These are phyloP conservation scores for Aspergillus avenaceus DNA, from an alignment of 495 filamentous ascomycete species.

Conservation along the genomic window DNA sequence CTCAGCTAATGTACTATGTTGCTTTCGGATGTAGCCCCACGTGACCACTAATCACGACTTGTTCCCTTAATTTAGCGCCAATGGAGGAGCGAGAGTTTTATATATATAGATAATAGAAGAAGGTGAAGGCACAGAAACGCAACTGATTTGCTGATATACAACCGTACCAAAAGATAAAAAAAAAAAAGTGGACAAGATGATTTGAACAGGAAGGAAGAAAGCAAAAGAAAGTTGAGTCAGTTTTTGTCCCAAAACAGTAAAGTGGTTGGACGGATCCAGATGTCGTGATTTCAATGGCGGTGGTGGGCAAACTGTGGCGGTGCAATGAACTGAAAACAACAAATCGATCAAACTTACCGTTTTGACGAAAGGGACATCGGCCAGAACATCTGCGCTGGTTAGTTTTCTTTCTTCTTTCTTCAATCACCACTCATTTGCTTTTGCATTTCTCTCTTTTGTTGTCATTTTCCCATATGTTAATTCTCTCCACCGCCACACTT, in stretches of 20 bases:
- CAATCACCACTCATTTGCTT: no score
- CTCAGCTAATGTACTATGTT: slow-evolving; percentile 16
- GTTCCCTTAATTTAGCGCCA: neutral
- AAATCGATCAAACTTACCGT: neutral
- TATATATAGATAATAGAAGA: neutral
- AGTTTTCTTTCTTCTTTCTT: no score
- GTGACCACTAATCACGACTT: neutral
- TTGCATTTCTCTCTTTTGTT: neutral
- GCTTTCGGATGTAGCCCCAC: neutral
- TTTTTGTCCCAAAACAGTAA: neutral
- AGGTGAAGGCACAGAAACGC: neutral
- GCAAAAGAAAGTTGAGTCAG: neutral
- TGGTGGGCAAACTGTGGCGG: slow-evolving; percentile 5
- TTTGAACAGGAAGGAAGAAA: slow-evolving; percentile 1
- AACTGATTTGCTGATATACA: no score
- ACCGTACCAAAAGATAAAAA: neutral
- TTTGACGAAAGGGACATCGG: neutral
- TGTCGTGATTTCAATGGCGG: slow-evolving; percentile 12
- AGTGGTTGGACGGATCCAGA: neutral
- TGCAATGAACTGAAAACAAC: neutral
- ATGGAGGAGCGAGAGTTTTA: neutral
- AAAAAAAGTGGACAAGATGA: neutral
- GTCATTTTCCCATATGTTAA: neutral
- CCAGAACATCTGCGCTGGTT: neutral
- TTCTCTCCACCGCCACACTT: neutral